Conservation (phyloP, 176 grass and related monocot genomes). For the Triticum urartu region DNA sequence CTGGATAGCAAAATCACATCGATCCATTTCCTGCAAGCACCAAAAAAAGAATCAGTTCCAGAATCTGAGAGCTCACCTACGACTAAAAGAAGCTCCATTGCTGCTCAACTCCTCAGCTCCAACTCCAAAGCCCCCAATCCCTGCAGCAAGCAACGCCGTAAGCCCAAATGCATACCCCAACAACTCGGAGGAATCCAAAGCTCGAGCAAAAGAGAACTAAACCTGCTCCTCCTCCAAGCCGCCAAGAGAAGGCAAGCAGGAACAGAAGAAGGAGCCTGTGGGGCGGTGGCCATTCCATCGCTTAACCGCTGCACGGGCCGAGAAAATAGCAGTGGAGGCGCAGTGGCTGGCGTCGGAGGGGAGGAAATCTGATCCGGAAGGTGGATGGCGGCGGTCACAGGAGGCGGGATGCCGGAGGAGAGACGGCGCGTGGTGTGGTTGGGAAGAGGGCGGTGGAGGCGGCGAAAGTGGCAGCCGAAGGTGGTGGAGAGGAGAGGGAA, state of each 20-base stretch:
- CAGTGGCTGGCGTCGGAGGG: neutral
- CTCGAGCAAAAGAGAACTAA: neutral
- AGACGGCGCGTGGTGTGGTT: constrained; percentile 33
- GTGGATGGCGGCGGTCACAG: neutral
- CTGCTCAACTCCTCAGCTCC: neutral
- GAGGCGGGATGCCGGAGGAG: constrained; percentile 1
- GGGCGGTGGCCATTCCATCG: constrained; percentile 24
- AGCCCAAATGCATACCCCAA: constrained; percentile 19
- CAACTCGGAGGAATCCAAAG: neutral
- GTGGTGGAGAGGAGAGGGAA: constrained; percentile 17
- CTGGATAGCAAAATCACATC: neutral
- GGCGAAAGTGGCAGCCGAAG: constrained; percentile 42
- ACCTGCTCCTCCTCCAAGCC: constrained; percentile 31
- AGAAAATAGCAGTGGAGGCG: neutral
- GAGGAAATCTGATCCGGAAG: neutral
- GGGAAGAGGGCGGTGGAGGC: constrained; percentile 26
- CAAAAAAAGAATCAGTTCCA: neutral
- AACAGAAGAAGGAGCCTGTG: constrained; percentile 16
- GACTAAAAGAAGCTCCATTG: constrained; percentile 32
- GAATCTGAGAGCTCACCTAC: constrained; percentile 29
- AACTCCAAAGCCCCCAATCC: constrained; percentile 14
- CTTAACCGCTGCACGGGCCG: constrained; percentile 1
- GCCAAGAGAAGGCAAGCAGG: constrained; percentile 22
- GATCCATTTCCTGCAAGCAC: neutral
- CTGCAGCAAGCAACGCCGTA: constrained; percentile 38